Percentiles rank a stretch among this genome's conserved stretches.
Conservation (phyloP, 345 rosid genomes). For the Populus davidiana region DNA sequence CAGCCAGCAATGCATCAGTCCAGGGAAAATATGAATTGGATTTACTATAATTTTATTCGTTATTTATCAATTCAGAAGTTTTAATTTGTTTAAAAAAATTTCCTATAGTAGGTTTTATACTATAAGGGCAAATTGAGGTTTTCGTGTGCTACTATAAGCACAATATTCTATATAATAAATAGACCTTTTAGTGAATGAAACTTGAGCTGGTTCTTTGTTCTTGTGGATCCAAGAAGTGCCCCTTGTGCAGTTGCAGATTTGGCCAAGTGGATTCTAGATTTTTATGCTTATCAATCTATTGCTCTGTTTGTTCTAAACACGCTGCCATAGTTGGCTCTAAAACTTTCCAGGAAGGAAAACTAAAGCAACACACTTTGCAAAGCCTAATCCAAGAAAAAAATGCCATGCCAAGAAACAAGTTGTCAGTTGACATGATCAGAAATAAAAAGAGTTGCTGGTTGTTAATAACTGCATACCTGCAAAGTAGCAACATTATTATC, state of each 20-base stretch:
- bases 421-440: background rate
- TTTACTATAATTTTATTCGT: background rate
- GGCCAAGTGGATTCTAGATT: background rate
- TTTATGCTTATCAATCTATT: background rate
- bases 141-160: background rate
- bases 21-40: background rate
- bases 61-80: background rate
- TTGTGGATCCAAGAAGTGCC: background rate
- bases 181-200: background rate
- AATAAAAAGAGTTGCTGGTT: background rate
- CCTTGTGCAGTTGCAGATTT: background rate
- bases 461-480: constrained; percentile 59
- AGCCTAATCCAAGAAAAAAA: background rate
- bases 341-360: background rate
- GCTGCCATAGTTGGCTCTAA: background rate
- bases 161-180: background rate
- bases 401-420: constrained; percentile 12
- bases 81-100: background rate
- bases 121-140: background rate
- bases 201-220: background rate
- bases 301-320: background rate
- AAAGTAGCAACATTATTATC: constrained; percentile 67
- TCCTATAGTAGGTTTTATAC: background rate
- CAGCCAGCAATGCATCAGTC: background rate
- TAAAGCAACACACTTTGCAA: background rate